Conservation (phyloP, 768 basidiomycete genomes). For the Omphalotus guepiniiformis region DNA sequence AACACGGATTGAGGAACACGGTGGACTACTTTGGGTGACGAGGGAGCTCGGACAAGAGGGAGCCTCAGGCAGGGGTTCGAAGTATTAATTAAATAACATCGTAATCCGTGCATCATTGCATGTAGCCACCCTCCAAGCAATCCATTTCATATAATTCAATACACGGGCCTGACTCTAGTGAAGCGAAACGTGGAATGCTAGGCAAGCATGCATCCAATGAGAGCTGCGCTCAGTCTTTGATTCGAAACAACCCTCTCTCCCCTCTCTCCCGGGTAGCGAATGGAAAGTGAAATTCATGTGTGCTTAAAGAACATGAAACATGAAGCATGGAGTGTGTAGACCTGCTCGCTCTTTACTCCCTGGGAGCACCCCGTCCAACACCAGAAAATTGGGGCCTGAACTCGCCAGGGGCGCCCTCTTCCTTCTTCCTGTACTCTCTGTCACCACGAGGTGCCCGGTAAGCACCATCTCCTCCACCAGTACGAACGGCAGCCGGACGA, state of each 20-base stretch:
- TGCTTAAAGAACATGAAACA: not conserved
- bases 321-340: not conserved
- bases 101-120: no score
- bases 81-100: no score
- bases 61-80: no score
- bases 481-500: conserved; percentile 73
- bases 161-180: no score
- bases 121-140: no score
- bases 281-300: not conserved
- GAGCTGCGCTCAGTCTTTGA: no score
- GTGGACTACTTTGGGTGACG: conserved; percentile 44
- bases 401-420: conserved; percentile 82
- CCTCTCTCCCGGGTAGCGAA: no score
- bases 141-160: no score
- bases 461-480: conserved; percentile 69
- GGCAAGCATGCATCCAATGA: no score
- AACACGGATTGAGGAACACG: conserved; percentile 29
- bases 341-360: conserved; percentile 44
- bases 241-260: no score
- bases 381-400: conserved; percentile 84
- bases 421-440: conserved; percentile 92
- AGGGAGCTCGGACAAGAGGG: no score
- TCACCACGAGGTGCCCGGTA: conserved; percentile 88
- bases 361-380: conserved; percentile 83
- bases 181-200: no score